These are phyloP conservation scores for Globisporangium iwayamae DNA, from an alignment of 352 stramenopile genomes.

Conservation along the genomic window DNA sequence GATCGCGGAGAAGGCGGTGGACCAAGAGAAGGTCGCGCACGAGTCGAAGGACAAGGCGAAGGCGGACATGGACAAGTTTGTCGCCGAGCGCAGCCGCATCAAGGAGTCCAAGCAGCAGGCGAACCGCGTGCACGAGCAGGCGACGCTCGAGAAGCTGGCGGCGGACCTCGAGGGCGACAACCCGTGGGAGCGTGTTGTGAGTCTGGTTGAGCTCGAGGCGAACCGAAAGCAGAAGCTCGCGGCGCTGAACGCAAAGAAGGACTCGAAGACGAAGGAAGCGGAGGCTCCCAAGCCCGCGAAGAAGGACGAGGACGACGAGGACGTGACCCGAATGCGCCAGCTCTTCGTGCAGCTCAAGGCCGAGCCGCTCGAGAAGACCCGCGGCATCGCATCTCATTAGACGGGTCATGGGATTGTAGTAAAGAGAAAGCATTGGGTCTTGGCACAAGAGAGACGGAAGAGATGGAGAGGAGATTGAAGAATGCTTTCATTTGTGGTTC, in stretches of 20 bases:
- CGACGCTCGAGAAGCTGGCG: conserved; percentile 93
- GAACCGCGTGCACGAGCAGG: conserved; percentile 92
- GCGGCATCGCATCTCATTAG: conserved; percentile 47
- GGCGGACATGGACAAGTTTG: conserved; percentile 76
- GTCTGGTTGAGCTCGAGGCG: conserved; percentile 89
- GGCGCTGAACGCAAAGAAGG: conserved; percentile 48
- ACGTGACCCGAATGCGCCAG: conserved; percentile 92
- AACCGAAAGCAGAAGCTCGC: conserved; percentile 73
- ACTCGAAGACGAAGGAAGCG: conserved; percentile 42
- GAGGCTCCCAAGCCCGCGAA: conserved; percentile 41
- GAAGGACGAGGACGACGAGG: conserved; percentile 66
- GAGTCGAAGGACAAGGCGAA: conserved; percentile 70
- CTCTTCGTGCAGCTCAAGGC: conserved; percentile 94
- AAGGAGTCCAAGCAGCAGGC: conserved; percentile 90
- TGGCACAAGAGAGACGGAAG: conserved; percentile 2
- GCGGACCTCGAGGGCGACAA: conserved; percentile 94
- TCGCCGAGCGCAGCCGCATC: conserved; percentile 76
- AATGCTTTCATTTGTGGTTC: too few species aligned
- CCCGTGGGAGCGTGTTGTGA: conserved; percentile 92
- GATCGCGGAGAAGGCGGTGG: conserved; percentile 57
- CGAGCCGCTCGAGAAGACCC: conserved; percentile 82
- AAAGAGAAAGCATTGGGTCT: background rate
- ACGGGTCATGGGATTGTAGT: conserved; percentile 6
- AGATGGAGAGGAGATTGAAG: background rate
- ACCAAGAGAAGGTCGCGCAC: conserved; percentile 73